A percentile compares a stretch with the other conserved stretches of the same genome.
Evolutionary conservation across 2,329 filamentous ascomycete species (phyloP).

Genomic region (Penicillium oxalicum): DNA sequence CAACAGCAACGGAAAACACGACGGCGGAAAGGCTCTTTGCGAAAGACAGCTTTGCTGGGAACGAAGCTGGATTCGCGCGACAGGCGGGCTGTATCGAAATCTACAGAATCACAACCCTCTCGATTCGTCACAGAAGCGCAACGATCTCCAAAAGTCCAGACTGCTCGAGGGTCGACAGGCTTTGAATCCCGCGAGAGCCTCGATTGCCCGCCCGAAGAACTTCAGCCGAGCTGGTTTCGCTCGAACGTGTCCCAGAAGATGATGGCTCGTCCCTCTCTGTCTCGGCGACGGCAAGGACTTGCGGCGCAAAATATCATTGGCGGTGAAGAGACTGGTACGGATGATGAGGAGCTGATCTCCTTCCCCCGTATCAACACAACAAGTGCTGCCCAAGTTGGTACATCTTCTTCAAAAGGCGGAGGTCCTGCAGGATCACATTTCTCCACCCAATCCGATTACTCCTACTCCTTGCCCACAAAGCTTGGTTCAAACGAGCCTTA

Average conservation of each 20-base stretch:
- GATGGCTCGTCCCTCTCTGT: slow-evolving; percentile 17
- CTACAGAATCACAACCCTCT: slow-evolving; percentile 14
- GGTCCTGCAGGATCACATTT: slow-evolving; percentile 21
- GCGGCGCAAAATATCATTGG: slow-evolving; percentile 53
- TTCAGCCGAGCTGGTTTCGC: slow-evolving; percentile 17
- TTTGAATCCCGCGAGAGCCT: slow-evolving; percentile 10
- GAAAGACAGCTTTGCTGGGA: slow-evolving; percentile 79
- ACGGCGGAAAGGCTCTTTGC: slow-evolving; percentile 73
- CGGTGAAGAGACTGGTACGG: slow-evolving; percentile 67
- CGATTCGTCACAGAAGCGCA: slow-evolving; percentile 5
- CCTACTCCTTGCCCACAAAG: slow-evolving; percentile 46
- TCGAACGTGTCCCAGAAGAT: slow-evolving; percentile 13
- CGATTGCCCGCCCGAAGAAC: slow-evolving; percentile 11
- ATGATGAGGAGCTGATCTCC: slow-evolving; percentile 72
- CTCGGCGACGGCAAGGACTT: slow-evolving; percentile 32
- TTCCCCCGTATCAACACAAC: slow-evolving; percentile 49
- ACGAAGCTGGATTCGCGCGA: slow-evolving; percentile 39
- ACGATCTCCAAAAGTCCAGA: slow-evolving; percentile 8
- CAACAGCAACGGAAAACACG: slow-evolving; percentile 53
- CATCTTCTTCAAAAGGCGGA: slow-evolving; percentile 14
- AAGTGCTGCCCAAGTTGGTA: slow-evolving; percentile 14
- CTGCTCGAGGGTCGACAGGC: slow-evolving; percentile 8
- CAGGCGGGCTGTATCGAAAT: slow-evolving; percentile 22
- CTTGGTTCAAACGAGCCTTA: slow-evolving; percentile 34
- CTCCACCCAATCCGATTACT: slow-evolving; percentile 50